phyloP scores from a whole-genome alignment of 2,329 filamentous ascomycete species.

The Triangularia verruculosa region DNA sequence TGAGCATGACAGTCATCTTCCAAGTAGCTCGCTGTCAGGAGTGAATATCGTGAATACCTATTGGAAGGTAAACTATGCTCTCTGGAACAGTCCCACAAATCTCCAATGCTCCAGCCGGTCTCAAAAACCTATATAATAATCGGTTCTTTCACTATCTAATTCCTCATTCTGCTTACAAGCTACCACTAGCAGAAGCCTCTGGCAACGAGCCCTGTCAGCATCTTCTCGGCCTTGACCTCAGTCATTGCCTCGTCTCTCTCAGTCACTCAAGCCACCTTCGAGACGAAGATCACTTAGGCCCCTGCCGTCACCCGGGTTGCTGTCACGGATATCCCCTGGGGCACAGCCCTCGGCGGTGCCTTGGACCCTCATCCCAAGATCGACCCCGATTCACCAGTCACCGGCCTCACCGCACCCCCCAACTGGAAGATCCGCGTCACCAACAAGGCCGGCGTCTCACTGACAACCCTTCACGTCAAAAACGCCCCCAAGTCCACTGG shows the following conservation, averaged over 20 bases:
- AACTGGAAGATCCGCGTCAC: background rate
- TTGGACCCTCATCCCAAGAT: background rate
- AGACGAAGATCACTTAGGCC: background rate
- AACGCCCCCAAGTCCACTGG: slow-evolving; percentile 12
- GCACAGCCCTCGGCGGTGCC: background rate
- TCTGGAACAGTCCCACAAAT: no score
- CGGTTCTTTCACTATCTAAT: no score
- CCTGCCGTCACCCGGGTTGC: background rate
- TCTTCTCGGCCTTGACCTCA: background rate
- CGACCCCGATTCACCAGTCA: background rate
- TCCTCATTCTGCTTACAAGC: background rate
- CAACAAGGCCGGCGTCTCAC: slow-evolving; percentile 4
- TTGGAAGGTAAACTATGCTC: no score
- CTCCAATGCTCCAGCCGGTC: no score
- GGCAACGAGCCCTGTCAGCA: background rate
- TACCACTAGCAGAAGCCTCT: background rate
- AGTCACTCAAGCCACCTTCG: background rate
- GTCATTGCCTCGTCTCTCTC: background rate
- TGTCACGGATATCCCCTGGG: background rate
- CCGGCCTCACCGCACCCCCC: background rate
- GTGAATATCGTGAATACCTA: no score
- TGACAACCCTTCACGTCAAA: background rate
- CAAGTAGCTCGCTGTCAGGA: no score
- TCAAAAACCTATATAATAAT: no score
- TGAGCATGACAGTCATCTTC: no score